These are phyloP conservation scores for Aspergillus kassunensis DNA, from an alignment of 495 filamentous ascomycete genomes.

Conservation along the genomic window DNA sequence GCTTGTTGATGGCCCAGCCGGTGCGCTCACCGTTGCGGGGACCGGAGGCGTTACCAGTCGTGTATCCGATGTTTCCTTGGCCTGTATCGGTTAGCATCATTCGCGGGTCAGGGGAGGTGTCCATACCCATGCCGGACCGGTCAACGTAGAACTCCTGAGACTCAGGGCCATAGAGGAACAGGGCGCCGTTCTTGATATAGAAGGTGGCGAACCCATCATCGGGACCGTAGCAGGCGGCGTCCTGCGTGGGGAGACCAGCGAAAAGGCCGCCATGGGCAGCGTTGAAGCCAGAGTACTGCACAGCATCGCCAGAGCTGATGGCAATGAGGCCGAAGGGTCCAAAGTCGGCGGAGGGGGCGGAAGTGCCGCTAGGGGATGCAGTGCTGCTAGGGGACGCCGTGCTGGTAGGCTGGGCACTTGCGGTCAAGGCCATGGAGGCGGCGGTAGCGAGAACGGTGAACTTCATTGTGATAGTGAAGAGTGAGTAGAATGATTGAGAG, in stretches of 20 bases:
- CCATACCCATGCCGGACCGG: slow-evolving; percentile 50
- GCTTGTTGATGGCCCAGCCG: slow-evolving; percentile 37
- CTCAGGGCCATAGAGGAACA: slow-evolving; percentile 41
- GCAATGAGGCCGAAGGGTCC: slow-evolving; percentile 43
- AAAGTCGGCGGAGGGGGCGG: slow-evolving; percentile 1
- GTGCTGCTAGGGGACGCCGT: too few relatives aligned
- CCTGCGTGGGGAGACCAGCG: slow-evolving; percentile 35
- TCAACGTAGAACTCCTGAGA: slow-evolving; percentile 49
- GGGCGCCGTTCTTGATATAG: slow-evolving; percentile 41
- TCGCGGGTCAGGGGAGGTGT: neutral
- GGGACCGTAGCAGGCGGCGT: slow-evolving; percentile 43
- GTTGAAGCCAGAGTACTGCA: slow-evolving; percentile 39
- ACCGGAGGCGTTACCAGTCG: slow-evolving; percentile 32
- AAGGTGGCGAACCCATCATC: slow-evolving; percentile 41
- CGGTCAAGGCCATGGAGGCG: slow-evolving; percentile 23
- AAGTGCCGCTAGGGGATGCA: too few relatives aligned
- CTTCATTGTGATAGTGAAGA: slow-evolving; percentile 21
- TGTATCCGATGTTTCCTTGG: slow-evolving; percentile 50
- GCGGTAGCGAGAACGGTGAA: slow-evolving; percentile 24
- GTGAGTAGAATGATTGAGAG: neutral
- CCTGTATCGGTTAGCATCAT: slow-evolving; percentile 24
- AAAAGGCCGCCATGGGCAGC: slow-evolving; percentile 43
- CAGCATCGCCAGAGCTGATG: slow-evolving; percentile 42
- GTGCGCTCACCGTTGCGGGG: slow-evolving; percentile 40
- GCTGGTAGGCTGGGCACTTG: slow-evolving; percentile 22